Evolutionary conservation across 192 early-diverging fungal genomes (phyloP), one percentile per base, ranked within the genome.

Genomic region (Coemansia biformis): DNA sequence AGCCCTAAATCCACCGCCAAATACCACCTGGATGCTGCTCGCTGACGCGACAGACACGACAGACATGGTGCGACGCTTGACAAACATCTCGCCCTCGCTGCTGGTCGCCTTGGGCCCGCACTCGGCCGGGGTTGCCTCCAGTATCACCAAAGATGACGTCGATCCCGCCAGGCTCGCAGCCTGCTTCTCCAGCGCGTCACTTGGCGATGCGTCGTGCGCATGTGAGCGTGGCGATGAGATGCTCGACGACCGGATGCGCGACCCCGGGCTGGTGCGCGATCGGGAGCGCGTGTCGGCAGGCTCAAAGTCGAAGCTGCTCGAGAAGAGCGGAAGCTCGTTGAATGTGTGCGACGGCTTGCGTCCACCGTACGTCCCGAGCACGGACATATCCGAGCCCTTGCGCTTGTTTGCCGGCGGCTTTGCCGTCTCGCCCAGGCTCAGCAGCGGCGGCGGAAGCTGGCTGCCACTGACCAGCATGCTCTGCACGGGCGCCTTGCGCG

Each of bases 21-120:
- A 49, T 21, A 28, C 29, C 22, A 26, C 28, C 42, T 28, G 48
- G 4, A 34, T 29, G 18, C 36, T 55, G 22, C 48, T 16, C 7
- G 44, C 31, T 8, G 64, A 59, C 3, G 51, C 46, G 1, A 30
- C 48, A 13, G 59, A 63, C 15, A 72, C 57, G 14, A 72, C 68
- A 0, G 68, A 72, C 68, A 64, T 60, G 8, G 68, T 64, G 16
- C 68, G 52, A 19, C 68, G 57, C 53, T 72, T 72, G 21, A 26
- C 41, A 41, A 46, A 60, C 17, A 38, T 29, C 11, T 46, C 67
- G 46, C 40, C 28, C 18, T 43, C 50, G 47, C 45, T 22, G 32
- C 18, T 46, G 17, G 22, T 38, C 16, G 38, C 18, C 39, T 44
- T 57, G 4, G 59, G 15, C n/a, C n/a, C 19, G 18, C 41, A 26